Evolutionary conservation across 2,329 filamentous ascomycete genomes (phyloP).

Genomic region (Stemphylium lycopersici): DNA sequence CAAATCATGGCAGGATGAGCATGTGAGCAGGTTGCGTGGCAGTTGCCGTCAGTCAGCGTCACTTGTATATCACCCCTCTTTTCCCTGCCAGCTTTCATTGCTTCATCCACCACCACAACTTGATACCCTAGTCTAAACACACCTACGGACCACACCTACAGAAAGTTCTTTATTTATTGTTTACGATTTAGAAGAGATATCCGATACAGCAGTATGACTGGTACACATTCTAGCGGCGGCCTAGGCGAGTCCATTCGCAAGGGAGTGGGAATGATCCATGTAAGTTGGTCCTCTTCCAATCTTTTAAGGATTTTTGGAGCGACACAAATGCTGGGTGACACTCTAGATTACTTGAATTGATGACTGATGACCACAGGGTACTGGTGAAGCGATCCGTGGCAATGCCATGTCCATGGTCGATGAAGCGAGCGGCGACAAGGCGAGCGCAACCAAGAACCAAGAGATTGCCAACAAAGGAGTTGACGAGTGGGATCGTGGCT

Average conservation of each 20-base stretch:
- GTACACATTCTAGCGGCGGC: constrained; percentile 28
- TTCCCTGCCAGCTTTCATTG: not conserved
- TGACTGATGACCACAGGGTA: constrained; percentile 36
- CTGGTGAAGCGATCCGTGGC: constrained; percentile 49
- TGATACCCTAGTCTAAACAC: not conserved
- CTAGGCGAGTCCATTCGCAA: constrained; percentile 43
- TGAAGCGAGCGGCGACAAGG: constrained; percentile 38
- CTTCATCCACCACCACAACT: not conserved
- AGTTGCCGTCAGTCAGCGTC: constrained; percentile 3
- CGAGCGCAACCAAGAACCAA: constrained; percentile 37
- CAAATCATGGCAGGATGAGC: constrained; percentile 20
- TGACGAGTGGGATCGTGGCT: constrained; percentile 44
- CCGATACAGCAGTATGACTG: constrained; percentile 28
- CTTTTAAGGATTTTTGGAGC: not conserved
- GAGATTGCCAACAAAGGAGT: constrained; percentile 42
- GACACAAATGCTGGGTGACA: no score
- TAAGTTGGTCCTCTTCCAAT: constrained; percentile 18
- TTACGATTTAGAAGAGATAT: not conserved
- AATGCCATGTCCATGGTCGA: constrained; percentile 47
- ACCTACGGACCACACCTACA: constrained; percentile 5
- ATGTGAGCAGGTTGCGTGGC: constrained; percentile 6
- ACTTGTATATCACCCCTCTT: constrained; percentile 6
- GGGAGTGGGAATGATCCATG: constrained; percentile 45
- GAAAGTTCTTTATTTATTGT: not conserved
- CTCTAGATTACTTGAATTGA: not conserved